These are phyloP conservation scores for Cladosporium oxysporum DNA, from an alignment of 2,329 filamentous ascomycete species.

Conservation along the genomic window DNA sequence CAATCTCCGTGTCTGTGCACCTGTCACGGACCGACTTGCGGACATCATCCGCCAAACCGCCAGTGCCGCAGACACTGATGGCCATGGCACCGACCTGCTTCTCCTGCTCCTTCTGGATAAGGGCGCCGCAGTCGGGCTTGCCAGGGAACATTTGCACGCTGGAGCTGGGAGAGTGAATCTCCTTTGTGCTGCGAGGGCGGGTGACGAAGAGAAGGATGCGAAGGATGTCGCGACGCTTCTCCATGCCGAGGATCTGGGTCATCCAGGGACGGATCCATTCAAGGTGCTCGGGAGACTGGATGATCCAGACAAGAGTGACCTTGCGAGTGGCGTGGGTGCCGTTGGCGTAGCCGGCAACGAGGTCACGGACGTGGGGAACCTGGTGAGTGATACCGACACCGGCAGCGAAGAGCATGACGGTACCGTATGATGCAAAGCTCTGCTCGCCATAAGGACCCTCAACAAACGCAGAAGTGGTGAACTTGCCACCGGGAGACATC, in stretches of 20 bases:
- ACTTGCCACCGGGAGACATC: slow-evolving; percentile 51
- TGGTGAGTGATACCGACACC: slow-evolving; percentile 96
- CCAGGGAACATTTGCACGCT: slow-evolving; percentile 93
- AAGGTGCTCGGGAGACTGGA: slow-evolving; percentile 83
- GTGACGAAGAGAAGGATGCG: slow-evolving; percentile 90
- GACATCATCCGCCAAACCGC: slow-evolving; percentile 73
- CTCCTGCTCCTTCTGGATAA: slow-evolving; percentile 80
- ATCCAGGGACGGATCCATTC: slow-evolving; percentile 95
- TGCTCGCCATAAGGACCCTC: slow-evolving; percentile 87
- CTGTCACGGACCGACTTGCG: slow-evolving; percentile 65
- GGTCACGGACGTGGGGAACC: slow-evolving; percentile 79
- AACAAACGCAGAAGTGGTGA: slow-evolving; percentile 71
- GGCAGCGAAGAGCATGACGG: slow-evolving; percentile 85
- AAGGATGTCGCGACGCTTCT: slow-evolving; percentile 77
- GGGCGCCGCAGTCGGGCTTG: slow-evolving; percentile 75
- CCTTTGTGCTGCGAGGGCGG: slow-evolving; percentile 77
- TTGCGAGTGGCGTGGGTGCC: slow-evolving; percentile 76
- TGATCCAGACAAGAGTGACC: slow-evolving; percentile 86
- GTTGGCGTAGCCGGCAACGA: slow-evolving; percentile 59
- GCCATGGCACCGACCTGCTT: slow-evolving; percentile 85
- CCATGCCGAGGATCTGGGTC: slow-evolving; percentile 79
- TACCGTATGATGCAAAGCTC: slow-evolving; percentile 87
- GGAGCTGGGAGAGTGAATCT: slow-evolving; percentile 72
- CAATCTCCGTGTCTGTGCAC: slow-evolving; percentile 66
- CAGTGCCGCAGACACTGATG: slow-evolving; percentile 77